Conservation (phyloP, 805 yeast species). For the Metschnikowia orientalis region DNA sequence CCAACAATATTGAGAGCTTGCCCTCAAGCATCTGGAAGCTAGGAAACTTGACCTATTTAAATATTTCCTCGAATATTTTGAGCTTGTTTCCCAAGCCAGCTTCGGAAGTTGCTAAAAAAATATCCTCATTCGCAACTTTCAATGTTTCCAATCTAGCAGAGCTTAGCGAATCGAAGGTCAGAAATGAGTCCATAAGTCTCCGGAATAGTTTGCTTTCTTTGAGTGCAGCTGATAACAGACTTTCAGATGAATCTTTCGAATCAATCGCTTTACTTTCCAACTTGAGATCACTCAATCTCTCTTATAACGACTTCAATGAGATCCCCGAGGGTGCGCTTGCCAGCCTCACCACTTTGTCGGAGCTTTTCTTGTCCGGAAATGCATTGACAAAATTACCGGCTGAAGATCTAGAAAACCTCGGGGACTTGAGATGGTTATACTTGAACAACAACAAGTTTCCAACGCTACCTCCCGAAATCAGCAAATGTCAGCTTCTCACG, state of each 20-base stretch:
- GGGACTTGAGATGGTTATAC: conserved; percentile 55
- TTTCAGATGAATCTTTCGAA: conserved; percentile 73
- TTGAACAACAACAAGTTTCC: conserved; percentile 82
- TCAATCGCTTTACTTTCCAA: conserved; percentile 55
- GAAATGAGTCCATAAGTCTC: conserved; percentile 21
- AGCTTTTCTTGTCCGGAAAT: conserved; percentile 80
- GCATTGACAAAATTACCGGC: conserved; percentile 73
- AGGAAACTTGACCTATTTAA: conserved; percentile 51
- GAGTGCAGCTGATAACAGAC: conserved; percentile 76
- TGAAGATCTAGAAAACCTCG: conserved; percentile 70
- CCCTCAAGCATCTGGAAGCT: conserved; percentile 67
- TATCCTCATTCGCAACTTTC: conserved; percentile 24
- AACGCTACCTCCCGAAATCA: conserved; percentile 83
- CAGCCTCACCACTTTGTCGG: conserved; percentile 52
- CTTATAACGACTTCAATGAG: conserved; percentile 81
- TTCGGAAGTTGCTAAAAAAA: conserved; percentile 27
- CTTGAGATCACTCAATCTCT: conserved; percentile 62
- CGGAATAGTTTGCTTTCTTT: conserved; percentile 53
- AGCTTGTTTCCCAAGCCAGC: conserved; percentile 56
- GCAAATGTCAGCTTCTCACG: conserved; percentile 57
- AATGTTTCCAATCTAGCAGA: conserved; percentile 1
- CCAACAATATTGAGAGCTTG: conserved; percentile 70
- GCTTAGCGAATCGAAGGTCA: background rate
- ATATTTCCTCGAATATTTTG: conserved; percentile 70
- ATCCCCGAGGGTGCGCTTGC: conserved; percentile 70